Percentiles rank a stretch among this genome's conserved stretches.
Evolutionary conservation across 1,139 yeast genomes (phyloP).

Genomic region (Citeromyces hawaiiensis): DNA sequence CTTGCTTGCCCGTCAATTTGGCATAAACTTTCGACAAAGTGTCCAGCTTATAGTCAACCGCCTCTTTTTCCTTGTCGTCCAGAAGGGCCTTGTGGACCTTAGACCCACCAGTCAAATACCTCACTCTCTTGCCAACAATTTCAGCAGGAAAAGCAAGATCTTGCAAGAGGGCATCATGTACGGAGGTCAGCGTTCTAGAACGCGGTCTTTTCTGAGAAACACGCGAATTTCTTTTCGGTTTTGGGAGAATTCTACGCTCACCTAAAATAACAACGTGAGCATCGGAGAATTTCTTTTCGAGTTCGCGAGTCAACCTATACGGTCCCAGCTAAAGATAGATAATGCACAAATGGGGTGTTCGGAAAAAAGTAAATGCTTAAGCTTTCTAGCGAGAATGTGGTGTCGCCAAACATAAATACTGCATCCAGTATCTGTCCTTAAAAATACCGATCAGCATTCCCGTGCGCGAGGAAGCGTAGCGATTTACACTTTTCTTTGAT

Average conservation of each 20-base stretch:
- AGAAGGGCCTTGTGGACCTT: conserved; percentile 96
- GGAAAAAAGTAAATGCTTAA: no score
- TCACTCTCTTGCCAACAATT: conserved; percentile 97
- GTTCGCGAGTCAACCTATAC: conserved; percentile 91
- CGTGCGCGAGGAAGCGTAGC: no score
- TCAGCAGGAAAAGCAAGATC: conserved; percentile 99
- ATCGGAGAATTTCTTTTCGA: conserved; percentile 99
- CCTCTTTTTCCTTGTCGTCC: conserved; percentile 95
- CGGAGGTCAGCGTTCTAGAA: conserved; percentile 98
- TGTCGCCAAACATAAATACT: no score
- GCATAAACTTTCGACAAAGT: conserved; percentile 98
- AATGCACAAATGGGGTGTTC: no score
- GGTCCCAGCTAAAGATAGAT: no score
- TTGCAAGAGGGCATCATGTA: conserved; percentile 97
- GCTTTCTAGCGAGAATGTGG: no score
- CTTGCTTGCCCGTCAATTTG: conserved; percentile 99
- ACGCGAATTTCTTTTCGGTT: conserved; percentile 85
- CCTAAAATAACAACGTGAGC: conserved; percentile 99
- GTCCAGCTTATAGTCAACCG: conserved; percentile 98
- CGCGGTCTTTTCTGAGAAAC: conserved; percentile 98
- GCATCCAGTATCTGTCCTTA: no score
- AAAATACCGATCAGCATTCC: no score
- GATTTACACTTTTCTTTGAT: no score
- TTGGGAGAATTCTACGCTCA: conserved; percentile 99
- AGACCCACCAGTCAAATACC: conserved; percentile 98